phyloP scores from a whole-genome alignment of 345 rosid species.

The Salix suchowensis region DNA sequence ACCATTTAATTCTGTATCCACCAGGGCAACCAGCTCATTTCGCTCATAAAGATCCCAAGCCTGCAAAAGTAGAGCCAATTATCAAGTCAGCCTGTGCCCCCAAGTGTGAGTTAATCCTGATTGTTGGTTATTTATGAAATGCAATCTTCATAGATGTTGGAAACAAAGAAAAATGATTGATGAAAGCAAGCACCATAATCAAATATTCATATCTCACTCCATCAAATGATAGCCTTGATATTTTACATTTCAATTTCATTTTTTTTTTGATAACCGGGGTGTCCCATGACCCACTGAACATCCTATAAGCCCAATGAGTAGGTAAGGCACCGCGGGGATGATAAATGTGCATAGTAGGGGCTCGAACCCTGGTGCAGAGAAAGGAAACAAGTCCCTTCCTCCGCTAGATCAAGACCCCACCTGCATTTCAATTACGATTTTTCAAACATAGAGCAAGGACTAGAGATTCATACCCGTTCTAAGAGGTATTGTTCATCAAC shows the following conservation, averaged over 20 bases:
- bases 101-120: neutral
- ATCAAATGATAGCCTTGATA: neutral
- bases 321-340: too few relatives aligned
- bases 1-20: constrained; percentile 50
- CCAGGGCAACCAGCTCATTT: constrained; percentile 58
- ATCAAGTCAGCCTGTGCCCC: neutral
- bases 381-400: too few relatives aligned
- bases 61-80: constrained; percentile 37
- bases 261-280: too few relatives aligned
- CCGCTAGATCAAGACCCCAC: too few relatives aligned
- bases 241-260: neutral
- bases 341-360: accelerated
- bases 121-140: neutral
- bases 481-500: constrained; percentile 72
- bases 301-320: too few relatives aligned
- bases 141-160: neutral
- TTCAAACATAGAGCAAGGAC: neutral
- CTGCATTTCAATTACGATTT: neutral
- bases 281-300: too few relatives aligned
- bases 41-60: constrained; percentile 78
- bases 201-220: neutral
- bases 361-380: too few relatives aligned
- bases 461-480: constrained; percentile 59
- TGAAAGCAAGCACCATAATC: neutral
- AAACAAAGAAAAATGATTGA: neutral